A percentile compares a stretch with the other conserved stretches of the same genome.
These are phyloP conservation scores for Petunia secreta DNA, from an alignment of 257 asterid species.

Conservation along the genomic window DNA sequence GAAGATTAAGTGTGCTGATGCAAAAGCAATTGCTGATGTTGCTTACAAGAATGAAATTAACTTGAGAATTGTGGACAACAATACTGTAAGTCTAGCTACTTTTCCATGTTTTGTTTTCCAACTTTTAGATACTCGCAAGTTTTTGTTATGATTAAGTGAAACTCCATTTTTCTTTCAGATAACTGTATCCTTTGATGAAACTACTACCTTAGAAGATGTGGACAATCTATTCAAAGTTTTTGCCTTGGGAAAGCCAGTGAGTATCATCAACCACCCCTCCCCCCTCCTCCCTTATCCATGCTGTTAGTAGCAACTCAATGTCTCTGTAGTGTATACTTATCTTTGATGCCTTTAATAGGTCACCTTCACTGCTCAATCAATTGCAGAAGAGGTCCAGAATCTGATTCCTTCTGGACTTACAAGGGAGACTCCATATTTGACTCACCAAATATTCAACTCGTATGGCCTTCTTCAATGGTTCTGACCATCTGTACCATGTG, in stretches of 20 bases:
- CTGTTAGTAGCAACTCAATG: conserved; percentile 14
- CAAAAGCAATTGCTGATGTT: conserved; percentile 79
- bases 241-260: conserved; percentile 83
- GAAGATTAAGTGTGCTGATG: conserved; percentile 72
- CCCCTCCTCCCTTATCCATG: not conserved
- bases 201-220: conserved; percentile 91
- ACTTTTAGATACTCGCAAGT: not conserved
- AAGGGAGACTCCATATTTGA: conserved; percentile 79
- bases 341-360: conserved; percentile 49
- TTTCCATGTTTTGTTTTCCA: conserved; percentile 17
- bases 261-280: conserved; percentile 27
- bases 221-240: conserved; percentile 87
- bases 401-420: conserved; percentile 77
- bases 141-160: conserved; percentile 20
- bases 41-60: conserved; percentile 74
- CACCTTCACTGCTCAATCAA: conserved; percentile 79
- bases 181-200: conserved; percentile 91
- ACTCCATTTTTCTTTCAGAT: conserved; percentile 48
- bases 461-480: conserved; percentile 40
- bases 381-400: conserved; percentile 76
- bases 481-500: not conserved
- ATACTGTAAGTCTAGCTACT: conserved; percentile 59
- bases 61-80: conserved; percentile 72
- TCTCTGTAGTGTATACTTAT: conserved; percentile 7
- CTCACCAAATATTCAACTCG: conserved; percentile 93